Conservation (phyloP, 208 protist species). For the Acanthamoeba royreba region DNA sequence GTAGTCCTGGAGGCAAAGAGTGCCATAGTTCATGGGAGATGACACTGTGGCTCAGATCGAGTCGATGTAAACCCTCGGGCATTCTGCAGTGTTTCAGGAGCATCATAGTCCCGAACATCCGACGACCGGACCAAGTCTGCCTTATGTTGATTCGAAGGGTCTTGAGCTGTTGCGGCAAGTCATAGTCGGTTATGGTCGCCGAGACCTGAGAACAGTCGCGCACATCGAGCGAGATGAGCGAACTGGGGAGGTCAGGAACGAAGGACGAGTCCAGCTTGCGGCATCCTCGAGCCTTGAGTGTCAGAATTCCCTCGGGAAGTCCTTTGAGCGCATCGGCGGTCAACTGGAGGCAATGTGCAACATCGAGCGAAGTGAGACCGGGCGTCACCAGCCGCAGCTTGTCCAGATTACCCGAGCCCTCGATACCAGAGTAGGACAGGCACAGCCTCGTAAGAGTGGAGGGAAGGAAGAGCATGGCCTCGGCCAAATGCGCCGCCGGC, state of each 20-base stretch:
- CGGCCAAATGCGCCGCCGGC: background rate
- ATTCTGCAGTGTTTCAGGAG: background rate
- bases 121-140: background rate
- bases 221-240: background rate
- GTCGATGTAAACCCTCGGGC: background rate
- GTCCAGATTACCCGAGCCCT: background rate
- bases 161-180: background rate
- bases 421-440: background rate
- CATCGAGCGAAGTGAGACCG: background rate
- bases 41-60: background rate
- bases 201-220: background rate
- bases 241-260: background rate
- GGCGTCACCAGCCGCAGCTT: background rate
- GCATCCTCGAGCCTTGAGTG: background rate
- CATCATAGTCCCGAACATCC: background rate
- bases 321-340: background rate
- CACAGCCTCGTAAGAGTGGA: background rate
- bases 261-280: background rate
- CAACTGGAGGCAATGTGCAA: background rate
- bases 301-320: background rate
- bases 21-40: background rate
- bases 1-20: background rate
- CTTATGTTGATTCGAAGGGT: background rate
- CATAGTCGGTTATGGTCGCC: background rate
- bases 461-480: background rate